Percentiles rank a stretch among this genome's conserved stretches.
Conservation (phyloP, 1,284 basidiomycete genomes). For the Trichosporon faecale region DNA sequence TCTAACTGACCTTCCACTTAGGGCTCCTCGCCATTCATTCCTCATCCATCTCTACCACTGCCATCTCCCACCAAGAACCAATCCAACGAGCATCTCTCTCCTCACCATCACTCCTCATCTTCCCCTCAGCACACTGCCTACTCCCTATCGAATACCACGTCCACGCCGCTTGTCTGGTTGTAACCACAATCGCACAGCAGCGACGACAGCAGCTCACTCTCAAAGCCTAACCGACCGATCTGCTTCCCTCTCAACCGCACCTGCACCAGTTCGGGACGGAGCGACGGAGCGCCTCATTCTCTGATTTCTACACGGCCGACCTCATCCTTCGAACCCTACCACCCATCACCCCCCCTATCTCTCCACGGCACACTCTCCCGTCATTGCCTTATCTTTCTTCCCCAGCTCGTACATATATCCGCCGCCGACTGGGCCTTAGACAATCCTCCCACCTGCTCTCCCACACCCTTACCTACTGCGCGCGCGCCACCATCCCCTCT, state of each 20-base stretch:
- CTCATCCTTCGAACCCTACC: not conserved
- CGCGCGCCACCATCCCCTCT: not conserved
- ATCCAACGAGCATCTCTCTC: not conserved
- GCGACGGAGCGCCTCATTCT: conserved; percentile 6
- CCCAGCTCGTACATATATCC: not conserved
- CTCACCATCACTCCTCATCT: not conserved
- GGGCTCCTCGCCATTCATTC: conserved; percentile 2
- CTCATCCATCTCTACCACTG: conserved; percentile 1
- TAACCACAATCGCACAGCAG: not conserved
- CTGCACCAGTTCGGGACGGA: conserved; percentile 5
- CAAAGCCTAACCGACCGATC: not conserved
- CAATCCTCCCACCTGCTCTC: not conserved
- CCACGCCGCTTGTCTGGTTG: not conserved
- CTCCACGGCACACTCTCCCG: not conserved
- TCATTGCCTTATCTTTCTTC: not conserved
- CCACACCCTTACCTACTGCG: not conserved
- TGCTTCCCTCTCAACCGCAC: not conserved
- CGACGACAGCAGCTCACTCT: not conserved
- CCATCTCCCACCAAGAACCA: not conserved
- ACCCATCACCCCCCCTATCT: not conserved
- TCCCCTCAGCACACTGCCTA: not conserved
- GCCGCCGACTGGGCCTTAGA: not conserved
- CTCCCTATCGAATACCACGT: not conserved
- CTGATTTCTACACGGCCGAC: not conserved
- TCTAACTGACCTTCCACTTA: conserved; percentile 5